Evolutionary conservation across 805 yeast genomes (phyloP), one percentile per base, ranked within the genome.

Genomic region (Sugiyamaella qingdaonensis): DNA sequence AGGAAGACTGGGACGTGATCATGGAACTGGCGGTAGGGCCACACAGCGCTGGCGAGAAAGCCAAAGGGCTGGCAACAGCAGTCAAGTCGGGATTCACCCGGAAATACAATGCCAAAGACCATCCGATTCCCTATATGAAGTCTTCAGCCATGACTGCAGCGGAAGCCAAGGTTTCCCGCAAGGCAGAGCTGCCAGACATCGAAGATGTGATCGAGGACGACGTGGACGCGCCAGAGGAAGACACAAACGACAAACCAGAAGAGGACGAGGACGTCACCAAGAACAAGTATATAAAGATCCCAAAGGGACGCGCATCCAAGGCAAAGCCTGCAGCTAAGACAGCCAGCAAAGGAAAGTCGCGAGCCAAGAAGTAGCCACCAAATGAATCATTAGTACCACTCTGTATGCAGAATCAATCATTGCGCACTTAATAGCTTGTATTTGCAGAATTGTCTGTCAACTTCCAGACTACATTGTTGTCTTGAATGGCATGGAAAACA

Each of bases 1-100:
- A 82, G 62, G 96, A 91, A 54, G 98, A 94, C 68, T 92, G 95
- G 91, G 98, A 92, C 64, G 78, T 78, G 19, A 72, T 94, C 10
- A 76, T 89, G 78, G 97, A 91, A 57, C 80, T 91, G 56, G 85
- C 88, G 14, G 84, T 90, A 10, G 96, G 96, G 0, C 64, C 68
- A 7, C 67, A 67, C 32, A 64, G 61, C 29, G 72, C 74, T 32
- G 77, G 75, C 11, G 76, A 68, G 13, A 63, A 68, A 34, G 75
- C 80, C 14, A 88, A 88, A 68, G 78, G 79, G 61, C 77, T 92
- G 3, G 82, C 92, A 9, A 79, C 96, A 1, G 76, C 83, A n/a
- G 82, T 81, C 13, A 95, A 94, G 67, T 74, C 92, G 4, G 86
- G 88, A 7, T 89, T 94, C 68, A 94, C 99, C 0, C 77, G 96